Base-by-base conservation (phyloP, 2,329 filamentous ascomycete genomes). In the Chaetomiaceae sp. region DNA sequence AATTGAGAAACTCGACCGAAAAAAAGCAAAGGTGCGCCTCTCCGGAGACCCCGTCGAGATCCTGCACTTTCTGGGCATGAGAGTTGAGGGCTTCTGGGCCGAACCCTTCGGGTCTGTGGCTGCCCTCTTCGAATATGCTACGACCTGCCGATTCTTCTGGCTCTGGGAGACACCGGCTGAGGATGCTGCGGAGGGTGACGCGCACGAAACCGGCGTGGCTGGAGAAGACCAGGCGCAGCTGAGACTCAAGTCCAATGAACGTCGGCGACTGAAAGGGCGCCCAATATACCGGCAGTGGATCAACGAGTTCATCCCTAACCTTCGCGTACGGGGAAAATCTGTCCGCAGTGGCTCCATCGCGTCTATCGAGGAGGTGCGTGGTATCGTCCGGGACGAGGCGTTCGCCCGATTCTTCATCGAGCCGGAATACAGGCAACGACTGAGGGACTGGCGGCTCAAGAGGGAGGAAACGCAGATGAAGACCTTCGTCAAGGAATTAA, bases 41-140 rank as follows among this genome's bases (percentile, higher is more conserved):
- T 81, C 81, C 0, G 63, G 63, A 1, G 71, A 84, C 10, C 79
- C 84, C 0, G 53, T 53, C 1, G 58, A 70, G 14, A 72, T 82
- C 0, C 69, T 90, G 12, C 41, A 63, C 0, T 88, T 91, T 55
- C 70, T 89, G 0, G 81, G 79, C 0, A 65, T 91, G 14, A 67
- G 77, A 14, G 52, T 59, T 1, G 59, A 63, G n/a, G 54, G 55
- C 0, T 66, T 62, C 42, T 87, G 78, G 70, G 65, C 72, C 17
- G 56, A 62, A 11, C 75, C 76, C 0, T 90, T 91, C 56, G 46
- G 51, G 0, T 69, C 64, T 1, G 64, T 73, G 3, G 59, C 78
- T 0, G 75, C 74, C 1, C 63, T 90, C 56, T 89, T 79, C 60
- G 68, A 74, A 15, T 90, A 84, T 68, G 70, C 74, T 1, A 66